Evolutionary conservation across 768 basidiomycete genomes (phyloP), one percentile per base, ranked within the genome.

Genomic region (Termitomyces sp.): DNA sequence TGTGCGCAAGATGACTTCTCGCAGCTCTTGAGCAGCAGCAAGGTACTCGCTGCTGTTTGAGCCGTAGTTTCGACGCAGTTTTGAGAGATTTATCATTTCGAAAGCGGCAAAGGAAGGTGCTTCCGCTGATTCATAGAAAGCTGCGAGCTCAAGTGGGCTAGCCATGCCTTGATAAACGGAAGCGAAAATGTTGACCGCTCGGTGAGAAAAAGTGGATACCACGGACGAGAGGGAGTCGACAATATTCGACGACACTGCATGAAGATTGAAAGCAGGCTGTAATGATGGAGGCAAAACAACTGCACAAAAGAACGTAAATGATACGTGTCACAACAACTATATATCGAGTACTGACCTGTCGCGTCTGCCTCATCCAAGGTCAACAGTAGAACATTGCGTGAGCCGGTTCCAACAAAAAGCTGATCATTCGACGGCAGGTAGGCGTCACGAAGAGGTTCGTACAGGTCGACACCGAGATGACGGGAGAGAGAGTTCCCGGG

Each of bases 401-500:
- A 50, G 0, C 84, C 86, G 57, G 79, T 68, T 46, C 82, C 88
- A 20, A 90, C 81, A 61, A 91, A 84, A 3, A 69, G 41, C 44
- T 77, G 72, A 48, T 80, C 76, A 37, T 62, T 65, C 57, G 70
- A 59, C 46, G 62, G 64, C 59, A 63, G 54, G 29, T 67, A 72
- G 52, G 71, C 67, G 58, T 74, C 74, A 53, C 62, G 70, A 29
- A 84, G 68, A 26, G 74, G 71, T 65, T 88, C 86, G 61, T 85
- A 85, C 20, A 71, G 71, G 63, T 90, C 89, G 5, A 90, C 77
- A n/a, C 85, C 84, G 12, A 91, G 79, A 67, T 91, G 88, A 53
- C 79, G 81, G 20, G 87, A 81, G 39, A 41, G 39, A 20, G 39
- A 41, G 9, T 41, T 41, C 3, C 39, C 4, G 39, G 39, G 9